A percentile compares a stretch with the other conserved stretches of the same genome.
phyloP scores from a whole-genome alignment of 495 filamentous ascomycete species.

The Tuber umbilicatum region DNA sequence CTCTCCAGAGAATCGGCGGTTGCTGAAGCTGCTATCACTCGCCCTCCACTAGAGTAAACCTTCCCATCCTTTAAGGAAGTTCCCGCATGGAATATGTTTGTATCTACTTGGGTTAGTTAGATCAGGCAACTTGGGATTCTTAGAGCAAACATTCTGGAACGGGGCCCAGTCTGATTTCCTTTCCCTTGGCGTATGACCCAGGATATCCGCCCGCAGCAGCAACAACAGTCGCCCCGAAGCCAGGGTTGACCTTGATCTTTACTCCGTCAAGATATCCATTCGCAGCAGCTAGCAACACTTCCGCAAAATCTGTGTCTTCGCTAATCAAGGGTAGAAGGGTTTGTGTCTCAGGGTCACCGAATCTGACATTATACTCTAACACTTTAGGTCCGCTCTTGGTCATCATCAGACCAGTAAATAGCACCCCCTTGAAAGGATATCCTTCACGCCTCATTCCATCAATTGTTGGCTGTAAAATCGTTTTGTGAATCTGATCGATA shows the following conservation, averaged over 20 bases:
- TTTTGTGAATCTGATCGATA: constrained; percentile 69
- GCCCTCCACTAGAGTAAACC: constrained; percentile 72
- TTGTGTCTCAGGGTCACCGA: constrained; percentile 94
- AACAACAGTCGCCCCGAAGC: constrained; percentile 84
- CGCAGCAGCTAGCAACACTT: constrained; percentile 83
- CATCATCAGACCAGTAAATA: constrained; percentile 97
- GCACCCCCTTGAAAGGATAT: constrained; percentile 71
- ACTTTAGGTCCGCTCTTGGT: constrained; percentile 77
- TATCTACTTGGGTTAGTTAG: constrained; percentile 44
- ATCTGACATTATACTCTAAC: constrained; percentile 94
- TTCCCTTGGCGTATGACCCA: constrained; percentile 75
- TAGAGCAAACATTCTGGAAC: constrained; percentile 47
- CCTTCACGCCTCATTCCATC: constrained; percentile 76
- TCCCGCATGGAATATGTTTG: constrained; percentile 87
- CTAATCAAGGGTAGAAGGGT: constrained; percentile 77
- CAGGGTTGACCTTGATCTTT: constrained; percentile 57
- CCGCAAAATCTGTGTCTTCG: constrained; percentile 74
- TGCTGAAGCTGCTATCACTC: constrained; percentile 84
- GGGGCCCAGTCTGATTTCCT: constrained; percentile 58
- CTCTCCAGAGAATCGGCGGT: constrained; percentile 66
- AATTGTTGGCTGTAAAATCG: constrained; percentile 81
- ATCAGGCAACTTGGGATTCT: constrained; percentile 1
- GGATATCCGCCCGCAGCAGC: constrained; percentile 92
- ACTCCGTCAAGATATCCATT: constrained; percentile 65
- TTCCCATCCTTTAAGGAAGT: constrained; percentile 59